Base-by-base conservation (phyloP, 2,329 filamentous ascomycete genomes). In the Parastagonospora nodorum region DNA sequence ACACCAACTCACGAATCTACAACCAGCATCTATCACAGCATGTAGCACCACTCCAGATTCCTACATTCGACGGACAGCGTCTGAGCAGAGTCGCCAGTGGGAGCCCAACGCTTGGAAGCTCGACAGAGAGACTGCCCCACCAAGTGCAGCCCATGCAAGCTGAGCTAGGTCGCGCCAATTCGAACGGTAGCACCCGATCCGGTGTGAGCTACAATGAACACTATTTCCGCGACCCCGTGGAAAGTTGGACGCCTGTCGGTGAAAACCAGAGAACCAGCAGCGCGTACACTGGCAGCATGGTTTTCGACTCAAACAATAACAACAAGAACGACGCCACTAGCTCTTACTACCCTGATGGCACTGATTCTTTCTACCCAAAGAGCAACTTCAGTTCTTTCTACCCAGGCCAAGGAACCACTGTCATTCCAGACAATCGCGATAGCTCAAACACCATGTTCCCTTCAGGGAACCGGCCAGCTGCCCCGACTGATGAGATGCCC, bases 21-120 rank as follows among this genome's bases (percentile, higher is more conserved):
- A 88, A 84, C 1, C 51, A 55, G 30, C 85, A 87, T 55, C 82
- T 86, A 57, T 89, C 88, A n/a, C 84, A 84, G 15, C 84, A 86
- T 0, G 83, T 90, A 0, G 84, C 87, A n/a, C 86, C 88, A 1
- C 78, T 90, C 46, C 77, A 80, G 49, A 74, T 73, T 40, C 73
- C 72, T 48, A 77, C 75, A 24, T 74, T 78, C 35, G 85, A 87
- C 33, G 83, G 82, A 11, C 82, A 84, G 42, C 82, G 82, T 27
- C 77, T 92, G 61, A 88, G 82, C 63, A 80, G 83, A 15, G 89
- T 92, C 28, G 82, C 82, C 42, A 85, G 86, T 4, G 85, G 84
- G 42, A 90, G 87, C 63, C 88, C 89, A 1, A 86, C 87, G 1
- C 82, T 92, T 40, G 82, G 85, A 8, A 80, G 86, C 52, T 84